Evolutionary conservation across 2,329 filamentous ascomycete genomes (phyloP).

Genomic region (Sphaerulina musiva): DNA sequence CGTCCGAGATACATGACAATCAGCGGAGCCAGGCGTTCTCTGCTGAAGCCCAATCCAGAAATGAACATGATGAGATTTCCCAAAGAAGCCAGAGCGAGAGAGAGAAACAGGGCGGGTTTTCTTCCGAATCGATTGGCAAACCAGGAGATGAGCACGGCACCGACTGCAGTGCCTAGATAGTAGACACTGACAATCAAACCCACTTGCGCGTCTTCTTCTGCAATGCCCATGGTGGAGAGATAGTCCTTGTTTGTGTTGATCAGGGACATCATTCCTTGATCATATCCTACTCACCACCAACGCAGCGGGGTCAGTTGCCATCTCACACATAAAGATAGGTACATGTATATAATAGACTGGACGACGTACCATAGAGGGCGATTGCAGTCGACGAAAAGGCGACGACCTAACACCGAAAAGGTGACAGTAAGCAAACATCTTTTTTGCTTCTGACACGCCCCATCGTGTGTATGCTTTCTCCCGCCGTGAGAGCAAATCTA

Average conservation of each 20-base stretch:
- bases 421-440: not conserved
- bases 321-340: too few species aligned
- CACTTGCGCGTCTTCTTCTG: conserved; percentile 46
- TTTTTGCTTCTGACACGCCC: not conserved
- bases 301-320: conserved; percentile 25
- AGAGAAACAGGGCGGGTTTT: conserved; percentile 51
- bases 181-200: conserved; percentile 57
- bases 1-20: conserved; percentile 47
- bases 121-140: conserved; percentile 50
- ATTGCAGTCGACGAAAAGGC: conserved; percentile 50
- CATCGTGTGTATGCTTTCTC: not conserved
- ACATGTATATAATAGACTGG: too few species aligned
- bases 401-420: conserved; percentile 38
- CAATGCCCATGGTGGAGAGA: conserved; percentile 52
- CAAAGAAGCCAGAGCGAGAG: conserved; percentile 48
- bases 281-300: conserved; percentile 29
- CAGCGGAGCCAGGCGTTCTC: conserved; percentile 31
- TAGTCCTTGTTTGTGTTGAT: conserved; percentile 53
- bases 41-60: conserved; percentile 45
- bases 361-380: conserved; percentile 40
- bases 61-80: conserved; percentile 58
- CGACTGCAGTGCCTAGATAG: conserved; percentile 55
- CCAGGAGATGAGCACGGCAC: conserved; percentile 52
- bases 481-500: not conserved
- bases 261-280: conserved; percentile 46